These are phyloP conservation scores for Amborella trichopoda DNA, from an alignment of 164 flowering plant species.

Conservation along the genomic window DNA sequence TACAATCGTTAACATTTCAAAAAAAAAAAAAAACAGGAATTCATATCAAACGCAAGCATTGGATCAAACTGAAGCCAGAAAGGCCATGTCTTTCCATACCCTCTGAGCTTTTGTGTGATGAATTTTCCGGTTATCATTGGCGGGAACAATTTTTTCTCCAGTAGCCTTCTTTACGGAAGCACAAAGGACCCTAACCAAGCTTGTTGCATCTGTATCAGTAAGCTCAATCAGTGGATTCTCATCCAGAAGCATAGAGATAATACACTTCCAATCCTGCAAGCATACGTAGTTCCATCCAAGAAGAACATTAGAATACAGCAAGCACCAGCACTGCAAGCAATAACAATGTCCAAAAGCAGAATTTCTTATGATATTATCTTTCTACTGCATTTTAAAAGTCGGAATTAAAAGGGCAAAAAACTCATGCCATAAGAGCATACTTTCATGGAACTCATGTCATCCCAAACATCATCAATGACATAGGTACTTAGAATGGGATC, in stretches of 20 bases:
- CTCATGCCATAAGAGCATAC: constrained; percentile 26
- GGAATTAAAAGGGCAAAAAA: too few species aligned
- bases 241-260: constrained; percentile 81
- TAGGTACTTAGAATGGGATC: constrained; percentile 72
- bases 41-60: too few species aligned
- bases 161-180: constrained; percentile 85
- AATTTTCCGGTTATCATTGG: constrained; percentile 74
- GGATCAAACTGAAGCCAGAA: background rate
- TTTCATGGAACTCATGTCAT: constrained; percentile 94
- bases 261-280: constrained; percentile 94
- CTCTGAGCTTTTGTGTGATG: constrained; percentile 76
- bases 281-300: constrained; percentile 1
- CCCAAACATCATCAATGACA: constrained; percentile 98
- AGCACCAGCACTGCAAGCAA: too few species aligned
- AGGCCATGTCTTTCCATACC: constrained; percentile 19
- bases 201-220: constrained; percentile 85
- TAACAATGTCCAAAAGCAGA: too few species aligned
- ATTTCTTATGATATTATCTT: background rate
- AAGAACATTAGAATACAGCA: too few species aligned
- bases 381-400: too few species aligned
- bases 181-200: constrained; percentile 68
- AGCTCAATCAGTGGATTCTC: constrained; percentile 77
- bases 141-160: constrained; percentile 93
- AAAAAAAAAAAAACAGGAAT: too few species aligned
- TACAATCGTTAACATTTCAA: too few species aligned